A percentile compares a stretch with the other conserved stretches of the same genome.
Conservation (phyloP, 768 basidiomycete species). For the Russula vinacea region DNA sequence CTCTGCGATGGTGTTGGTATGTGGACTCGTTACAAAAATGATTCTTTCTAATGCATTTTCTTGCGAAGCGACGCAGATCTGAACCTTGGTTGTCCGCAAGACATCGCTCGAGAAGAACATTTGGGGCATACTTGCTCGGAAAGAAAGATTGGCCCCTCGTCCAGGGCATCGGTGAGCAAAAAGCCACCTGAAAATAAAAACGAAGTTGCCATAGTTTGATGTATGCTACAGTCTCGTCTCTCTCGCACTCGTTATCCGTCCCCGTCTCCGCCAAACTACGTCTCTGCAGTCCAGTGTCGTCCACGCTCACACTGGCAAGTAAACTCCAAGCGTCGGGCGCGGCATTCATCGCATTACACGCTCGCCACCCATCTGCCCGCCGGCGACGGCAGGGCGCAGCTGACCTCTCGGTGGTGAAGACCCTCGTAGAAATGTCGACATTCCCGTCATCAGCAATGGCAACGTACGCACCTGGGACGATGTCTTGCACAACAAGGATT, state of each 20-base stretch:
- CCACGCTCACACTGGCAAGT: conserved; percentile 55
- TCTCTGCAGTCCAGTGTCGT: conserved; percentile 41
- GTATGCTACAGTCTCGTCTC: conserved; percentile 52
- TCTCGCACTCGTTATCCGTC: conserved; percentile 59
- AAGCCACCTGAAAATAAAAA: background rate
- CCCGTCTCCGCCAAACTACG: conserved; percentile 62
- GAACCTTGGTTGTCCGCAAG: conserved; percentile 80
- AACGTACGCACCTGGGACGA: conserved; percentile 66
- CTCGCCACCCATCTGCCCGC: conserved; percentile 65
- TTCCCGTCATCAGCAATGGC: conserved; percentile 75
- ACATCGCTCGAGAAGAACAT: conserved; percentile 60
- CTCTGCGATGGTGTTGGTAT: conserved; percentile 71
- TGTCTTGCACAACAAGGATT: conserved; percentile 49
- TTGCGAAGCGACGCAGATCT: conserved; percentile 49
- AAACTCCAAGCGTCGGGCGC: conserved; percentile 63
- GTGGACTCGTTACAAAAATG: background rate
- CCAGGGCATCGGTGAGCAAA: conserved; percentile 53
- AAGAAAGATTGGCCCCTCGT: conserved; percentile 72
- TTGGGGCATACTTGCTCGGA: conserved; percentile 74
- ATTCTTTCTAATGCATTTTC: background rate
- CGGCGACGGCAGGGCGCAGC: conserved; percentile 71
- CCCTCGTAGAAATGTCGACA: conserved; percentile 48
- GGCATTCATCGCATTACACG: conserved; percentile 71
- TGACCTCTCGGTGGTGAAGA: conserved; percentile 57
- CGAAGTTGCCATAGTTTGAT: background rate